Conservation (phyloP, 2,329 filamentous ascomycete genomes). For the Apiospora rasikravindrae region DNA sequence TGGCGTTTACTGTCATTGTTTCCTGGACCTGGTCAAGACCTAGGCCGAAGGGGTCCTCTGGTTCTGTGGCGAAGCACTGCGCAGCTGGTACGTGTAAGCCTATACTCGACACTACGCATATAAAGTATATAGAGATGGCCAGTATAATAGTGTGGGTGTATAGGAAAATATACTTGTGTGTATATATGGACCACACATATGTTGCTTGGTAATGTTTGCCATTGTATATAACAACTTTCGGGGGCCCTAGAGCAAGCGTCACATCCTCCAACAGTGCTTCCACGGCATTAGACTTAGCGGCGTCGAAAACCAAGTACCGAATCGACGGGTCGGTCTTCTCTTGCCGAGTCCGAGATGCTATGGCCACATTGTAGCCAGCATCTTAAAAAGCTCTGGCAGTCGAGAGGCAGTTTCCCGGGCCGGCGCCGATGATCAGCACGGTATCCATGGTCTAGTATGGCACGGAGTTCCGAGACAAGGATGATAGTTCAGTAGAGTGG, state of each 20-base stretch:
- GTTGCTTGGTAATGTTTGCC: slow-evolving; percentile 16
- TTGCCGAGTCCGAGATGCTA: slow-evolving; percentile 33
- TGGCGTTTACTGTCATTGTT: slow-evolving; percentile 25
- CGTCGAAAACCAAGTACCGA: slow-evolving; percentile 24
- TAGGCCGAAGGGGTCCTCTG: slow-evolving; percentile 22
- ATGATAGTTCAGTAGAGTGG: background rate
- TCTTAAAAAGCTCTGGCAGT: slow-evolving; percentile 31
- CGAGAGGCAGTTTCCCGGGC: slow-evolving; percentile 29
- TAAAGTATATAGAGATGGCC: background rate
- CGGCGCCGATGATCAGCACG: slow-evolving; percentile 37
- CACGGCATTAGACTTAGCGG: slow-evolving; percentile 26
- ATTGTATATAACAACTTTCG: slow-evolving; percentile 30
- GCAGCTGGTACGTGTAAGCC: background rate
- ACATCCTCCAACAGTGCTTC: slow-evolving; percentile 30
- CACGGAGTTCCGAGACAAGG: background rate
- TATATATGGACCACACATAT: background rate
- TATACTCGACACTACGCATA: background rate
- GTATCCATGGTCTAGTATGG: slow-evolving; percentile 26
- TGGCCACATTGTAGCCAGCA: slow-evolving; percentile 34
- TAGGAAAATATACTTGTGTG: background rate
- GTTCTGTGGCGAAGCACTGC: background rate
- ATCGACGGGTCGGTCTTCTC: slow-evolving; percentile 29
- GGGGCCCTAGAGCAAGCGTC: slow-evolving; percentile 16
- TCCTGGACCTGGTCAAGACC: slow-evolving; percentile 21
- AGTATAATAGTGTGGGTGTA: background rate